Evolutionary conservation across 768 basidiomycete species (phyloP).

Genomic region (Zangia roseola): DNA sequence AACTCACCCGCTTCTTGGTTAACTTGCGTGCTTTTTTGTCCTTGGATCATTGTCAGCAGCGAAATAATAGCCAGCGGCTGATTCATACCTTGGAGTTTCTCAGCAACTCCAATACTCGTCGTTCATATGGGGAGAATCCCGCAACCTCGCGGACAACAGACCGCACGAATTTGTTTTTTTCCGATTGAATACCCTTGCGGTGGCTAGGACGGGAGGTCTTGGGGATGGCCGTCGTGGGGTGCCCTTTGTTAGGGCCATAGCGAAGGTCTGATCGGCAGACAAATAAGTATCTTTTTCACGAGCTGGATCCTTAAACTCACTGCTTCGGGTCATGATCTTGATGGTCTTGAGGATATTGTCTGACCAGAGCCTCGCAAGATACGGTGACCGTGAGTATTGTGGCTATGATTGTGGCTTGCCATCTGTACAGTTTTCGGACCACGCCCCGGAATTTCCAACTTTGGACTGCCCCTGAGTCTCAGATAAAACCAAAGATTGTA

Average conservation of each 20-base stretch:
- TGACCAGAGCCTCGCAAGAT: no score
- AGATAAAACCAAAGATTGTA: no score
- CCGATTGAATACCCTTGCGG: slow-evolving; percentile 88
- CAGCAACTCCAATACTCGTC: slow-evolving; percentile 96
- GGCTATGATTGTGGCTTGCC: slow-evolving; percentile 52
- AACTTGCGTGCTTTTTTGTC: slow-evolving; percentile 99
- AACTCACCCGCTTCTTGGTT: slow-evolving; percentile 97
- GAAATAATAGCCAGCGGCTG: neutral
- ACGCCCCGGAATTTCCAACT: slow-evolving; percentile 23
- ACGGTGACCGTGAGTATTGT: slow-evolving; percentile 26
- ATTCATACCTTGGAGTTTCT: slow-evolving; percentile 89
- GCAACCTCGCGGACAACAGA: slow-evolving; percentile 94
- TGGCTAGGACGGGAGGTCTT: slow-evolving; percentile 77
- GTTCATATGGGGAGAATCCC: slow-evolving; percentile 97
- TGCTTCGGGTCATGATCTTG: slow-evolving; percentile 72
- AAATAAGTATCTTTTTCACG: slow-evolving; percentile 3
- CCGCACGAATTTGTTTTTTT: slow-evolving; percentile 92
- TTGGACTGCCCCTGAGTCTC: slow-evolving; percentile 12
- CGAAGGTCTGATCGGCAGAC: slow-evolving; percentile 62
- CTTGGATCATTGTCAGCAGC: slow-evolving; percentile 36
- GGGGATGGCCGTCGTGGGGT: slow-evolving; percentile 82
- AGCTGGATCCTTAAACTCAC: slow-evolving; percentile 44
- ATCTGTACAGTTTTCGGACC: slow-evolving; percentile 54
- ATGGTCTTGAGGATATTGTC: slow-evolving; percentile 48
- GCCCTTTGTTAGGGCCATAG: slow-evolving; percentile 83